These are phyloP conservation scores for Aspergillus candidus DNA, from an alignment of 2,329 filamentous ascomycete species.

Conservation along the genomic window DNA sequence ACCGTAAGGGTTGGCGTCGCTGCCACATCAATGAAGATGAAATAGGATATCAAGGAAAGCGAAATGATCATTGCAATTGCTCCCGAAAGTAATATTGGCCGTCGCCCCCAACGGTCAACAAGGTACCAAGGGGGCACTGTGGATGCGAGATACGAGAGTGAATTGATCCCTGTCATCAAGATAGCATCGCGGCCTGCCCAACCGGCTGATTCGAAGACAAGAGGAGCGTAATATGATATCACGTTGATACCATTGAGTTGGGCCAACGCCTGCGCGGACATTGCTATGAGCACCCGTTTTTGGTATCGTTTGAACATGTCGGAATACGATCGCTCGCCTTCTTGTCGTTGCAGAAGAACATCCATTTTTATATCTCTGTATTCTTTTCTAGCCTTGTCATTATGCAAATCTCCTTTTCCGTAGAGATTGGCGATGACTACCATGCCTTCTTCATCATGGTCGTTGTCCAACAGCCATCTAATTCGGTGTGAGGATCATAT, in stretches of 20 bases:
- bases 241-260: conserved; percentile 99
- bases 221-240: conserved; percentile 96
- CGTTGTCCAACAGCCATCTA: conserved; percentile 95
- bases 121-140: conserved; percentile 97
- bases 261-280: conserved; percentile 93
- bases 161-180: conserved; percentile 96
- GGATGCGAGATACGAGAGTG: conserved; percentile 80
- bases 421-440: conserved; percentile 97
- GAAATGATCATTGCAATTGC: conserved; percentile 85
- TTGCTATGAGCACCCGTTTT: conserved; percentile 93
- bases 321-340: conserved; percentile 82
- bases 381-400: conserved; percentile 85
- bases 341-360: conserved; percentile 84
- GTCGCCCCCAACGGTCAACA: conserved; percentile 84
- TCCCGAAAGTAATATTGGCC: conserved; percentile 82
- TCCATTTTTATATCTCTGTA: conserved; percentile 99
- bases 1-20: conserved; percentile 80
- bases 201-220: conserved; percentile 95
- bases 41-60: conserved; percentile 86
- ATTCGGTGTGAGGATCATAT: conserved; percentile 4
- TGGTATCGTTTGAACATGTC: conserved; percentile 95
- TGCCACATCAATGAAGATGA: conserved; percentile 76
- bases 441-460: conserved; percentile 97
- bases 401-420: conserved; percentile 90
- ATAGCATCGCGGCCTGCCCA: conserved; percentile 87